These are phyloP conservation scores for Chytriomyces sp. DNA, from an alignment of 192 early-diverging fungal species.

Conservation along the genomic window DNA sequence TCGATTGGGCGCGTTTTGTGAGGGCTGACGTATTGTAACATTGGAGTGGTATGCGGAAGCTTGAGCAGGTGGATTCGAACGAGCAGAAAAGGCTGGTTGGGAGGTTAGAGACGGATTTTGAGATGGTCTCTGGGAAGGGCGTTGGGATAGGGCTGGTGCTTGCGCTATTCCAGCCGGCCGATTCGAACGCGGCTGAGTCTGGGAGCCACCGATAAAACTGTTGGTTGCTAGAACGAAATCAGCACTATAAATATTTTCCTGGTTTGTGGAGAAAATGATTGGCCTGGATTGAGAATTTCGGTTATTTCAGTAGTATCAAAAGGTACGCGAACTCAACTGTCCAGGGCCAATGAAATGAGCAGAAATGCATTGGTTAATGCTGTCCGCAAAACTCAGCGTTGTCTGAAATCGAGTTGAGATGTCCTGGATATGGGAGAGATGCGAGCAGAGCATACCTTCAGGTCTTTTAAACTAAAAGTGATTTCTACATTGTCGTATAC, in stretches of 20 bases:
- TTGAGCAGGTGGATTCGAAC: neutral
- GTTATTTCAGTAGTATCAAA: no score
- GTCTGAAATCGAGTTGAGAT: slow-evolving; percentile 18
- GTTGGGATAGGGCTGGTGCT: neutral
- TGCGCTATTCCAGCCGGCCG: neutral
- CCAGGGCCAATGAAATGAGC: slow-evolving; percentile 45
- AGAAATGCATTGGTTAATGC: slow-evolving; percentile 39
- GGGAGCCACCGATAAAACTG: slow-evolving; percentile 8
- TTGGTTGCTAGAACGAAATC: slow-evolving; percentile 48
- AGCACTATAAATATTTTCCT: slow-evolving; percentile 35
- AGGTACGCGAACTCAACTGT: slow-evolving; percentile 27
- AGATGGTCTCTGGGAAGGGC: neutral
- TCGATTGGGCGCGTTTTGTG: neutral
- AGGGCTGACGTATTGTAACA: neutral
- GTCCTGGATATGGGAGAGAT: neutral
- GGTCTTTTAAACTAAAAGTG: slow-evolving; percentile 41
- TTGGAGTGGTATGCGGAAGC: neutral
- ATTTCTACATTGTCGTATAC: slow-evolving; percentile 29
- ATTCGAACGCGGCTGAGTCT: neutral
- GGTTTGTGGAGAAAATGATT: slow-evolving; percentile 37
- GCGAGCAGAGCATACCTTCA: slow-evolving; percentile 37
- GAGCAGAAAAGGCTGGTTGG: neutral
- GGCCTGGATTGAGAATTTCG: slow-evolving; percentile 31
- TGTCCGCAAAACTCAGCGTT: slow-evolving; percentile 40
- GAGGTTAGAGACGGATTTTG: neutral